These are phyloP conservation scores for Pleomassaria siparia DNA, from an alignment of 2,329 filamentous ascomycete genomes.

Conservation along the genomic window DNA sequence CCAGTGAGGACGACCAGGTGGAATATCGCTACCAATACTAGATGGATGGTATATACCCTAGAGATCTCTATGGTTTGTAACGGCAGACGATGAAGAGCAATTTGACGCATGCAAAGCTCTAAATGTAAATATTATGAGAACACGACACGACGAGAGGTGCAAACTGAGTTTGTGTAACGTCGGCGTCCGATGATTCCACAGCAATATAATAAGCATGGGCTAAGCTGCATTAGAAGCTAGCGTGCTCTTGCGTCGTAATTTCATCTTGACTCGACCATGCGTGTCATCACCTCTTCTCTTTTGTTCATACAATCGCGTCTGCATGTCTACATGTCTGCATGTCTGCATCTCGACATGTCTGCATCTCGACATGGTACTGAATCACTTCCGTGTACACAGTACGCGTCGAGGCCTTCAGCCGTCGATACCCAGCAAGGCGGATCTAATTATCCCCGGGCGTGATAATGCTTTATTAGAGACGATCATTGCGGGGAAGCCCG, in stretches of 20 bases:
- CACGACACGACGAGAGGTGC: neutral
- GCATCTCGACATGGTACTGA: no score
- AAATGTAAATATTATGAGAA: neutral
- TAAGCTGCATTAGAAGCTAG: neutral
- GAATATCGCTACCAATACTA: constrained; percentile 31
- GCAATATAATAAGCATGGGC: neutral
- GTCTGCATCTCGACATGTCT: no score
- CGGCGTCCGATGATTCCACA: neutral
- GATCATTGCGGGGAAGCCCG: neutral
- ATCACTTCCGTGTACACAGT: no score
- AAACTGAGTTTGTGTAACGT: neutral
- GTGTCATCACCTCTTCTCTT: no score
- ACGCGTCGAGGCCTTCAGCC: no score
- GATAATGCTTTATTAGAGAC: neutral
- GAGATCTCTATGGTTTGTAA: neutral
- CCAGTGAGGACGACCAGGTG: constrained; percentile 24
- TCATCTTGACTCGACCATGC: no score
- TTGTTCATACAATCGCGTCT: no score
- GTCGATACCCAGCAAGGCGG: neutral
- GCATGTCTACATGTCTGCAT: no score
- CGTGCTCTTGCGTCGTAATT: neutral
- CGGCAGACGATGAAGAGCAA: neutral
- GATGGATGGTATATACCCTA: neutral
- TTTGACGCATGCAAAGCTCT: neutral
- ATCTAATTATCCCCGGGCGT: neutral